These are phyloP conservation scores for Coffea humblotiana DNA, from an alignment of 305 asterid genomes.

Conservation along the genomic window DNA sequence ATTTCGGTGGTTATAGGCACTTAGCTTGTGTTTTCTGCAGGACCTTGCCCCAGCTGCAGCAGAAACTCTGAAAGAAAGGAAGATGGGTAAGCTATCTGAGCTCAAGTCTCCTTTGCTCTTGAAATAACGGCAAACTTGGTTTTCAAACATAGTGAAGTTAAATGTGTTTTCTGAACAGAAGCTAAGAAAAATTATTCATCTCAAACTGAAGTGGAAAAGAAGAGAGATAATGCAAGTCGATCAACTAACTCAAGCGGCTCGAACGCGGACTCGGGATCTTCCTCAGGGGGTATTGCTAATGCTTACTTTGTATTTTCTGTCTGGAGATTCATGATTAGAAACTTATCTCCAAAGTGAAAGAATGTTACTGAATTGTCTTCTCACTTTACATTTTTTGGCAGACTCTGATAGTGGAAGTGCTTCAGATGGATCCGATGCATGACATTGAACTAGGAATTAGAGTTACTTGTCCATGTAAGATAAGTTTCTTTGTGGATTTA, in stretches of 20 bases:
- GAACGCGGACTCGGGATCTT: constrained; percentile 54
- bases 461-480: constrained; percentile 26
- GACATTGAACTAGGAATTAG: constrained; percentile 35
- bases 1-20: not conserved
- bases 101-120: not conserved
- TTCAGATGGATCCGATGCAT: constrained; percentile 53
- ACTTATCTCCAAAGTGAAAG: not conserved
- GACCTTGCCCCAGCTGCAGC: constrained; percentile 13
- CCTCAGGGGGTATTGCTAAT: constrained; percentile 41
- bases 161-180: constrained; percentile 12
- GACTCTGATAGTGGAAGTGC: constrained; percentile 65
- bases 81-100: constrained; percentile 18
- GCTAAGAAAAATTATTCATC: constrained; percentile 24
- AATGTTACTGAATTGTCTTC: not conserved
- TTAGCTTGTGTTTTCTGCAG: constrained; percentile 3
- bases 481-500: constrained; percentile 5
- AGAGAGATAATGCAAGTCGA: constrained; percentile 33
- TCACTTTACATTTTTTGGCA: constrained; percentile 17
- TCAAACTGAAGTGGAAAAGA: constrained; percentile 28
- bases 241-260: constrained; percentile 53
- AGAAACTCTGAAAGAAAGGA: constrained; percentile 11
- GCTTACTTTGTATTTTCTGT: not conserved
- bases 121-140: not conserved
- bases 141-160: not conserved
- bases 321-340: not conserved